phyloP scores from a whole-genome alignment of 2,329 filamentous ascomycete species.

The Ophiostoma triangulosporum region DNA sequence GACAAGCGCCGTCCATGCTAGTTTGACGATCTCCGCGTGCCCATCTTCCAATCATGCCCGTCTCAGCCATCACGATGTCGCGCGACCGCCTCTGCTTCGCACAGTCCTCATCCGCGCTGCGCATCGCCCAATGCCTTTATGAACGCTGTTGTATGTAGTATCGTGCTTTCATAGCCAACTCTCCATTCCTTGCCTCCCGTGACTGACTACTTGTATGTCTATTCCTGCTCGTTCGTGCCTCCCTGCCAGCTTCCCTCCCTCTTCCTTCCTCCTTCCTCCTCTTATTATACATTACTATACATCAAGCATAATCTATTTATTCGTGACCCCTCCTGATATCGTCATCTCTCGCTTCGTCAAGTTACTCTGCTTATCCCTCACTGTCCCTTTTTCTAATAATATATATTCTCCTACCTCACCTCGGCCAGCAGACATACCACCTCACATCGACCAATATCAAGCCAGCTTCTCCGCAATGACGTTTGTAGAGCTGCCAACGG shows the following conservation, averaged over 20 bases:
- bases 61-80: constrained; percentile 11
- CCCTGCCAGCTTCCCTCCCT: constrained; percentile 3
- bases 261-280: not conserved
- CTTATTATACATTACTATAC: not conserved
- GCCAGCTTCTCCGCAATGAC: too few relatives aligned
- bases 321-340: too few relatives aligned
- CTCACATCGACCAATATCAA: too few relatives aligned
- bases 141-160: too few relatives aligned
- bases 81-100: constrained; percentile 4
- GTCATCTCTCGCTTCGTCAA: too few relatives aligned
- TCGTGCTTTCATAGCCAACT: not conserved
- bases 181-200: not conserved
- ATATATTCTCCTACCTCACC: too few relatives aligned
- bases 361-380: too few relatives aligned
- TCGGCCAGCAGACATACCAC: too few relatives aligned
- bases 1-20: too few relatives aligned
- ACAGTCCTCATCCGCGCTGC: constrained; percentile 4
- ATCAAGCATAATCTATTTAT: too few relatives aligned
- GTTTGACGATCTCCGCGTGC: not conserved
- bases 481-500: not conserved
- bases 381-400: too few relatives aligned
- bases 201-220: constrained; percentile 1
- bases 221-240: constrained; percentile 3
- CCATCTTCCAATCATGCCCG: constrained; percentile 13
- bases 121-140: too few relatives aligned